Conservation (phyloP, 306 rosid species). For the Rubus parviflorus region DNA sequence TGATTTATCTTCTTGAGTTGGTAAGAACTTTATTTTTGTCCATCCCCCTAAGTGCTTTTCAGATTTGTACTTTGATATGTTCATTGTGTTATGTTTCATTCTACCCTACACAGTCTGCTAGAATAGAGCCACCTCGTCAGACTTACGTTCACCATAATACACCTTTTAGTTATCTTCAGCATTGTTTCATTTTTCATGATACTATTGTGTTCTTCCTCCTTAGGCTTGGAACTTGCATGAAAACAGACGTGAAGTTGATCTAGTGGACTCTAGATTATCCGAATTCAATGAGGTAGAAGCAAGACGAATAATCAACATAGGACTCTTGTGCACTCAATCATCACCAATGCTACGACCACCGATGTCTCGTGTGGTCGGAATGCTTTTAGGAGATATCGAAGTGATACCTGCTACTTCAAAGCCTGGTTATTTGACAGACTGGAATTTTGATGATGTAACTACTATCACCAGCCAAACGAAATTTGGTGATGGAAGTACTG, state of each 20-base stretch:
- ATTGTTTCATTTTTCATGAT: not conserved
- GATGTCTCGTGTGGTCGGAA: conserved; percentile 68
- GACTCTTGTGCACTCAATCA: conserved; percentile 68
- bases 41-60: not conserved
- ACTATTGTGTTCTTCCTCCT: not conserved
- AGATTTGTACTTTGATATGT: not conserved
- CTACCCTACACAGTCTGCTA: not conserved
- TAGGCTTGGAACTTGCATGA: conserved; percentile 78
- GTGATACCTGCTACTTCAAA: conserved; percentile 45
- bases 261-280: conserved; percentile 48
- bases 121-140: not conserved
- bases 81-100: not conserved
- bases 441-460: conserved; percentile 52
- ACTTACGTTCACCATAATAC: not conserved
- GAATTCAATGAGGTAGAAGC: conserved; percentile 48
- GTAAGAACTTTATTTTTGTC: conserved; percentile 3
- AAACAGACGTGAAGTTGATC: conserved; percentile 36
- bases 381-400: conserved; percentile 63
- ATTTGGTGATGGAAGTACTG: not conserved
- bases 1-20: conserved; percentile 32
- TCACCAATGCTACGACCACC: conserved; percentile 57
- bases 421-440: conserved; percentile 65
- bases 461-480: not conserved
- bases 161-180: not conserved
- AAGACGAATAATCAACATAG: conserved; percentile 45